A percentile compares a stretch with the other conserved stretches of the same genome.
These are phyloP conservation scores for Trypanosoma cruzi DNA, from an alignment of 208 protist genomes.

Conservation along the genomic window DNA sequence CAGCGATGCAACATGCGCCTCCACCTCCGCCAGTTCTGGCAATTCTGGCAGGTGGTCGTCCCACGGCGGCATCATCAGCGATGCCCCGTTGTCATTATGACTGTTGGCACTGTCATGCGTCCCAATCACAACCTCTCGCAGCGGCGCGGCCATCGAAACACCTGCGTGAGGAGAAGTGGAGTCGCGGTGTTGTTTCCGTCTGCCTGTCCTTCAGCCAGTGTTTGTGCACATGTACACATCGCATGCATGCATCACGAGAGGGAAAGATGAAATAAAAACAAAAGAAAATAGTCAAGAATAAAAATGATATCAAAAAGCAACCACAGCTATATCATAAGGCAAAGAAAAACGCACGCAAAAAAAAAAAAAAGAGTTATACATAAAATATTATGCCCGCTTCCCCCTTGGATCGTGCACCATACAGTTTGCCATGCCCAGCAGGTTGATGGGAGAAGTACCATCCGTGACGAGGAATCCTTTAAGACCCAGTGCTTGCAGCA, in stretches of 20 bases:
- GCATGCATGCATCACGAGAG: background rate
- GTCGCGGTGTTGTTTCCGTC: background rate
- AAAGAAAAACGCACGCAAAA: too few species aligned
- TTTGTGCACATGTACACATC: background rate
- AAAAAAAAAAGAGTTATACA: constrained; percentile 2
- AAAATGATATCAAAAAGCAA: too few species aligned
- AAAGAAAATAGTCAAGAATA: too few species aligned
- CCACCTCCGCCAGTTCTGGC: constrained; percentile 20
- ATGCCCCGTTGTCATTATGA: background rate
- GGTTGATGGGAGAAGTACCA: constrained; percentile 76
- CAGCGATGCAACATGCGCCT: constrained; percentile 9
- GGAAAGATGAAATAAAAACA: too few species aligned
- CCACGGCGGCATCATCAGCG: constrained; percentile 19
- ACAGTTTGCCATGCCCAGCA: constrained; percentile 90
- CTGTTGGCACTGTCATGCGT: constrained; percentile 36
- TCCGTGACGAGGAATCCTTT: constrained; percentile 89
- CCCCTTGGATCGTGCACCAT: constrained; percentile 39
- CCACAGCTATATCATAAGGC: too few species aligned
- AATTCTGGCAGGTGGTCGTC: constrained; percentile 3
- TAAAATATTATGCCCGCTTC: background rate
- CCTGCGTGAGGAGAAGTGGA: background rate
- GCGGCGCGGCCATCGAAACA: background rate
- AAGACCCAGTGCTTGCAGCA: constrained; percentile 78
- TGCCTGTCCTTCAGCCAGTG: background rate
- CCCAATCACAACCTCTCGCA: constrained; percentile 45